phyloP scores from a whole-genome alignment of 1,139 yeast species.

The Diutina mesorugosa region DNA sequence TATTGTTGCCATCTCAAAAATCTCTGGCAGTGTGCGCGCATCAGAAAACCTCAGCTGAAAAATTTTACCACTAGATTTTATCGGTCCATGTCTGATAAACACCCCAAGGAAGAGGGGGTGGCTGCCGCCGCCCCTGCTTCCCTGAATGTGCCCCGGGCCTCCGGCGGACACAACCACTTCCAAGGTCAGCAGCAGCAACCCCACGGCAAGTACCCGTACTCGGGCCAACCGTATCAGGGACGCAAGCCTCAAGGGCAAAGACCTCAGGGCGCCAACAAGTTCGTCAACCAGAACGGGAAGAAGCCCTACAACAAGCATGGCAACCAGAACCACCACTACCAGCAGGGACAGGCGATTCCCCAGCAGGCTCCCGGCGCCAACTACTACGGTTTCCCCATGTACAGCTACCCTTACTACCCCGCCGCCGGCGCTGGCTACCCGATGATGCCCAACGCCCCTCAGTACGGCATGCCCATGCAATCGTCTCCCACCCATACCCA shows the following conservation, averaged over 20 bases:
- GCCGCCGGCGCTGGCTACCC: constrained; percentile 6
- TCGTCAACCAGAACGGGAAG: constrained; percentile 3
- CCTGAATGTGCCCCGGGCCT: constrained; percentile 1
- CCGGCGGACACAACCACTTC: not conserved
- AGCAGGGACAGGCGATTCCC: constrained; percentile 2
- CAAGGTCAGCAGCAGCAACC: not conserved
- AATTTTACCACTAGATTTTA: not conserved
- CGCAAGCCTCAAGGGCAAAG: constrained; percentile 1
- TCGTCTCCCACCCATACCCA: not conserved
- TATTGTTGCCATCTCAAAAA: not conserved
- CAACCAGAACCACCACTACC: constrained; percentile 1
- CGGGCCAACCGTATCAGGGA: not conserved
- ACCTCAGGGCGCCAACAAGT: not conserved
- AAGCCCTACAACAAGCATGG: constrained; percentile 3
- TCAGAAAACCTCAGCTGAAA: not conserved
- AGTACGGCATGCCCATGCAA: not conserved
- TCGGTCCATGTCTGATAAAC: constrained; percentile 3
- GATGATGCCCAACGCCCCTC: constrained; percentile 3
- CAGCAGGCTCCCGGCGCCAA: not conserved
- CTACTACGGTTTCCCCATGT: constrained; percentile 6
- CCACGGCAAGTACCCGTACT: not conserved
- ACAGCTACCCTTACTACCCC: constrained; percentile 7
- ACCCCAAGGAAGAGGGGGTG: constrained; percentile 2
- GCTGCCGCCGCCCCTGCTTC: not conserved
- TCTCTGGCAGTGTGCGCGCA: not conserved